Base-by-base conservation (phyloP, 2,329 filamentous ascomycete species). In the Myotisia sp. region DNA sequence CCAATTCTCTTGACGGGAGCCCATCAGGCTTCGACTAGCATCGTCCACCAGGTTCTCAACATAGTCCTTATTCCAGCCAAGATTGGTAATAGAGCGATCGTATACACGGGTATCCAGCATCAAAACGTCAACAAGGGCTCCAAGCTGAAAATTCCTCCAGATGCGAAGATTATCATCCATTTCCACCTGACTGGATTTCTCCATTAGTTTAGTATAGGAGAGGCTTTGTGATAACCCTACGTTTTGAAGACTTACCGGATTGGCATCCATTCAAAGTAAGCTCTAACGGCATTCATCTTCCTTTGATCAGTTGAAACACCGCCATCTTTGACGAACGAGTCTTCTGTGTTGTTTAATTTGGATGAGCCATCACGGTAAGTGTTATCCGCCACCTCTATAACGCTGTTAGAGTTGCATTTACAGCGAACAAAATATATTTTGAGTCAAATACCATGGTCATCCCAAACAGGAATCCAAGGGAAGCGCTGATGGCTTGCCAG, bases 1-100 rank as follows among this genome's bases (percentile, higher is more conserved):
- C 80, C 80, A 85, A 44, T 71, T 70, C 53, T 85, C 80, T 50
- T 85, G 79, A 7, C 69, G 68, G 1, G 67, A 62, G 2, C 79
- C 79, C 77, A 85, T 83, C 43, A 85, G 58, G 0, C 68, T 70
- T 3, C 79, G 70, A 4, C 72, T 68, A 2, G 75, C 71, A 37
- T 84, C 76, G 43, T 82, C 69, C 12, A 65, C 71, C 38, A 83
- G 76, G 2, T 60, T 46, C 39, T 71, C 62, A 27, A 78, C 59
- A 47, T 79, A 79, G 27, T 71, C 60, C 1, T 65, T 67, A 47
- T 79, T 79, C 64, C 68, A 71, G 42, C 64, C 28, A 40, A 65
- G 41, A 44, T 65, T 61, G 1, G 75, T 79, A 44, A 78, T 75
- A 27, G 66, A 70, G 31, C 77, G 68, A 47, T 80, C 74, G 43